These are phyloP conservation scores for Talaromyces verruculosus DNA, from an alignment of 2,329 filamentous ascomycete species.

Conservation along the genomic window DNA sequence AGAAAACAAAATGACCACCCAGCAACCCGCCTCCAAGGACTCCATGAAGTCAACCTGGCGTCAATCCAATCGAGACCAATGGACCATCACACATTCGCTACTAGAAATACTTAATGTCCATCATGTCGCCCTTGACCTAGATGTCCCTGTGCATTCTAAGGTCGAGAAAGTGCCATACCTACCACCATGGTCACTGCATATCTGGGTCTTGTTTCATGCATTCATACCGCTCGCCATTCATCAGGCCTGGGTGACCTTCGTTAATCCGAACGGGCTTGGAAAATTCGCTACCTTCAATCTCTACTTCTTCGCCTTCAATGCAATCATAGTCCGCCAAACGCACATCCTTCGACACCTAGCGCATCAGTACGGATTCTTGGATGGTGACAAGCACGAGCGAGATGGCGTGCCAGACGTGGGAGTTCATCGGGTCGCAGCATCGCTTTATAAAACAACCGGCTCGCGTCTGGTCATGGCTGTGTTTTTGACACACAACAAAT, in stretches of 20 bases:
- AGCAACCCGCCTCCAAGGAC: constrained; percentile 31
- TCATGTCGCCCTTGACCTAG: constrained; percentile 30
- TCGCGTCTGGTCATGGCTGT: constrained; percentile 38
- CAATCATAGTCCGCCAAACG: constrained; percentile 43
- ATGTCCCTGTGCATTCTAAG: constrained; percentile 44
- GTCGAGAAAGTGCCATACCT: constrained; percentile 45
- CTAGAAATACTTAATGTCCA: constrained; percentile 35
- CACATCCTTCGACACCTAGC: constrained; percentile 41
- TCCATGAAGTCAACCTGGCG: constrained; percentile 48
- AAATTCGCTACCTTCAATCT: constrained; percentile 36
- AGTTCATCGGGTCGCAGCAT: constrained; percentile 35
- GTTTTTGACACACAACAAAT: constrained; percentile 32
- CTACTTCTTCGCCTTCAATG: constrained; percentile 44
- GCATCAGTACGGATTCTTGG: constrained; percentile 44
- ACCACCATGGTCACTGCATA: constrained; percentile 37
- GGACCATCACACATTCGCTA: constrained; percentile 37
- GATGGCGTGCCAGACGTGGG: constrained; percentile 46
- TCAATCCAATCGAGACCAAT: constrained; percentile 28
- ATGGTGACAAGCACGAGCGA: constrained; percentile 47
- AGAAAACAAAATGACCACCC: neutral
- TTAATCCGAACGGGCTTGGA: constrained; percentile 29
- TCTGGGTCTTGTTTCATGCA: constrained; percentile 44
- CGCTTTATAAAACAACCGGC: constrained; percentile 36
- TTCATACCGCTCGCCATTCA: constrained; percentile 41
- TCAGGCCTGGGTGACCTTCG: constrained; percentile 38